phyloP scores from a whole-genome alignment of 1,284 basidiomycete species.

The Vanrija sp. region DNA sequence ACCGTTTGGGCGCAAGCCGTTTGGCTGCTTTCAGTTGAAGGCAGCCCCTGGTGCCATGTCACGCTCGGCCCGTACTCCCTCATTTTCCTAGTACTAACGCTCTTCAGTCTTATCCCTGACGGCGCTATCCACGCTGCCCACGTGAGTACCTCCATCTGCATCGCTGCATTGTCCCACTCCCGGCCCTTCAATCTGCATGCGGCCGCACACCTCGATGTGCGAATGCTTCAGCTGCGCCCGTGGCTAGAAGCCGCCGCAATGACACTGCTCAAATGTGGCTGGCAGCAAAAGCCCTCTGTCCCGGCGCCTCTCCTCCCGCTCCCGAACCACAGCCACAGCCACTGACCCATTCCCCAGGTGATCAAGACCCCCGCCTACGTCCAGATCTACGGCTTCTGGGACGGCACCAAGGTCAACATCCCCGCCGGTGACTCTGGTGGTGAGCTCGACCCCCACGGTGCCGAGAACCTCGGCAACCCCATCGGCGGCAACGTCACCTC shows the following conservation, averaged over 20 bases:
- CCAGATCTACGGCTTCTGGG: conserved; percentile 52
- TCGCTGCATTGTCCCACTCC: too few relatives aligned
- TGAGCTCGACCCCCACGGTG: conserved; percentile 53
- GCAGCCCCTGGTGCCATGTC: not conserved
- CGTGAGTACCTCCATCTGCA: conserved; percentile 13
- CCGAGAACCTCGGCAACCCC: conserved; percentile 52
- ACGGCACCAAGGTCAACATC: conserved; percentile 47
- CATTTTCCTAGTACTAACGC: not conserved
- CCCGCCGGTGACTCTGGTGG: conserved; percentile 53
- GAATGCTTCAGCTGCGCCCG: not conserved
- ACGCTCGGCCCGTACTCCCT: too few relatives aligned
- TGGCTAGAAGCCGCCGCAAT: too few relatives aligned
- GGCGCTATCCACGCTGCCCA: conserved; percentile 38
- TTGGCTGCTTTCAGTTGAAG: too few relatives aligned
- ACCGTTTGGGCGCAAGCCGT: too few relatives aligned
- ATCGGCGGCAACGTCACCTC: conserved; percentile 55
- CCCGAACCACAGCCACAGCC: too few relatives aligned
- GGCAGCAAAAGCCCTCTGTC: too few relatives aligned
- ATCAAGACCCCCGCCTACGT: conserved; percentile 42
- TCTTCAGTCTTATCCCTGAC: conserved; percentile 38
- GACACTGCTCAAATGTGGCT: too few relatives aligned
- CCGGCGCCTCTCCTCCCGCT: too few relatives aligned
- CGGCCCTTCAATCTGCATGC: too few relatives aligned
- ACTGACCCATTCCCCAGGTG: conserved; percentile 22
- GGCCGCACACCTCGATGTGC: not conserved